These are phyloP conservation scores for Camelina sativa DNA, from an alignment of 345 rosid species.

Conservation along the genomic window DNA sequence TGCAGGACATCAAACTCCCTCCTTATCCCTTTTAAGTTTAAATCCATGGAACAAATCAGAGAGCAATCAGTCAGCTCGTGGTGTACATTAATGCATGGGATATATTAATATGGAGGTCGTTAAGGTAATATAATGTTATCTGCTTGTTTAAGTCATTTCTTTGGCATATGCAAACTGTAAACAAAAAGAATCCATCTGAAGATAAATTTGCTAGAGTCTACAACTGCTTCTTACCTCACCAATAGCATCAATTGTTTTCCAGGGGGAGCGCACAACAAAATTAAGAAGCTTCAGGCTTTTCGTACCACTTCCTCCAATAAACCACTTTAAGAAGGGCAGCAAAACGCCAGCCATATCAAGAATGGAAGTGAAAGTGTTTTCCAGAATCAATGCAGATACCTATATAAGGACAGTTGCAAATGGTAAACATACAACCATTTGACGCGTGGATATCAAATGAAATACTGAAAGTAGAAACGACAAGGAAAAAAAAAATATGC, in stretches of 20 bases:
- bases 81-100: background rate
- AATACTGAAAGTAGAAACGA: slow-evolving; percentile 11
- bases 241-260: slow-evolving; percentile 86
- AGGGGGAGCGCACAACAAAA: slow-evolving; percentile 95
- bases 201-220: background rate
- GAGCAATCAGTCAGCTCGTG: background rate
- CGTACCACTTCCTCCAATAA: slow-evolving; percentile 83
- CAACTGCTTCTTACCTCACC: slow-evolving; percentile 67
- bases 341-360: slow-evolving; percentile 98
- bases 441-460: background rate
- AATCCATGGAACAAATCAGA: background rate
- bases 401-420: slow-evolving; percentile 39
- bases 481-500: background rate
- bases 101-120: background rate
- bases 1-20: background rate
- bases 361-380: slow-evolving; percentile 96
- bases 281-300: slow-evolving; percentile 86
- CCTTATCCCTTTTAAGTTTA: background rate
- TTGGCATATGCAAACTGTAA: background rate
- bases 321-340: slow-evolving; percentile 92
- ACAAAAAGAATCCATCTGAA: background rate
- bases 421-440: slow-evolving; percentile 17
- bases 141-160: slow-evolving; percentile 9
- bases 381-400: slow-evolving; percentile 88
- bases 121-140: background rate